Evolutionary conservation across 2,329 filamentous ascomycete genomes (phyloP), one percentile per base, ranked within the genome.

Genomic region (Aspergillus fructus): DNA sequence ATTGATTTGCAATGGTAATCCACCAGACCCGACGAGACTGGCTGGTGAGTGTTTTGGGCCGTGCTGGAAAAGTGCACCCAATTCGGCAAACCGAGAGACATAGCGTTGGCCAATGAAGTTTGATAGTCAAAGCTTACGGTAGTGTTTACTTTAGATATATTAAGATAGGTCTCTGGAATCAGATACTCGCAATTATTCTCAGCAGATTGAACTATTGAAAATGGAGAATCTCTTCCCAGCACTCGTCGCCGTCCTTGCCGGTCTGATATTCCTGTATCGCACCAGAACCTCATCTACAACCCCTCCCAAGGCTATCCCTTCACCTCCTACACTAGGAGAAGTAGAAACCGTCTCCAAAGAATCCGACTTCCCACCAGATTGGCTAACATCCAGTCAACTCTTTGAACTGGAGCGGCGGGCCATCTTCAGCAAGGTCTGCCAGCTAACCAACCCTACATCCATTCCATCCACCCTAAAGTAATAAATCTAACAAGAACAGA

Each of bases 351-450:
- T 78, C 2, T 65, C 59, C 9, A 77, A 78, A 59, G 76, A 78
- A 58, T 68, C 73, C 1, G 73, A 77, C 15, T 70, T 79, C 39
- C 77, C 77, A 39, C 66, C 67, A 48, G 63, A 69, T 46, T 75
- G 72, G 71, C 70, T 66, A 61, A 76, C 70, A 21, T 75, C 74
- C 30, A 71, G 70, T 12, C 73, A 76, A 24, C 70, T 78, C 43
- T 82, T 79, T 55, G 71, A 77, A 34, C 70, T 83, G 4, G 80
- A 83, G 64, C 72, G 74, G 51, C 76, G 81, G 33, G 78, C 79
- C 1, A 75, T 83, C 27, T 81, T 82, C 65, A 78, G 75, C 62
- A 79, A 79, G 66, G 78, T 76, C 71, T 46, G n/a, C 21, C 19
- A 19, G 19, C 19, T 19, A 21, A 21, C 21, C 21, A 21, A 21